Percentiles rank a stretch among this genome's conserved stretches.
Evolutionary conservation across 116 monocot species (phyloP).

Genomic region (Dioscorea cayenensis): DNA sequence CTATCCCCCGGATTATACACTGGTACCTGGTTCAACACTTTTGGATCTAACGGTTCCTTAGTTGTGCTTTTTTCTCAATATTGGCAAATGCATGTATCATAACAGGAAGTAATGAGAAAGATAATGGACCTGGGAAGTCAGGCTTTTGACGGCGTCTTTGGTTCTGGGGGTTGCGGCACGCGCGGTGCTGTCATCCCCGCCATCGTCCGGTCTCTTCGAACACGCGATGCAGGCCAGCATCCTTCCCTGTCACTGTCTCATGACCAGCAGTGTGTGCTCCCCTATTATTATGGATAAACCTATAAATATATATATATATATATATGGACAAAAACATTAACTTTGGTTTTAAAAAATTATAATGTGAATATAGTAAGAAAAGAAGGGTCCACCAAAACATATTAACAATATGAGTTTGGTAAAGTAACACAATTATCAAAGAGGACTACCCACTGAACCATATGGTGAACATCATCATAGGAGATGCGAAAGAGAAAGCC

Average conservation of each 20-base stretch:
- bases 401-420: no score
- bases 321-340: no score
- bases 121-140: slow-evolving; percentile 50
- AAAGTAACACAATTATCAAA: no score
- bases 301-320: no score
- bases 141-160: slow-evolving; percentile 64
- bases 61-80: neutral
- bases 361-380: no score
- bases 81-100: neutral
- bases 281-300: neutral
- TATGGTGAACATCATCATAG: no score
- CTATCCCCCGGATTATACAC: neutral
- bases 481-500: no score
- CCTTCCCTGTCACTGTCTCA: slow-evolving; percentile 2
- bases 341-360: no score
- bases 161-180: slow-evolving; percentile 41
- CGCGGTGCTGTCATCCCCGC: slow-evolving; percentile 29
- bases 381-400: no score
- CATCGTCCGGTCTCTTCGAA: slow-evolving; percentile 51
- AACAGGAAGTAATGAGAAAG: neutral
- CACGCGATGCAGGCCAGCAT: slow-evolving; percentile 92
- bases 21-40: neutral
- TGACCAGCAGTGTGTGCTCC: neutral
- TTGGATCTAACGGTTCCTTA: neutral
- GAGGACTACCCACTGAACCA: no score